These are phyloP conservation scores for Phyllostachys edulis DNA, from an alignment of 176 grass and related monocot species.

Conservation along the genomic window DNA sequence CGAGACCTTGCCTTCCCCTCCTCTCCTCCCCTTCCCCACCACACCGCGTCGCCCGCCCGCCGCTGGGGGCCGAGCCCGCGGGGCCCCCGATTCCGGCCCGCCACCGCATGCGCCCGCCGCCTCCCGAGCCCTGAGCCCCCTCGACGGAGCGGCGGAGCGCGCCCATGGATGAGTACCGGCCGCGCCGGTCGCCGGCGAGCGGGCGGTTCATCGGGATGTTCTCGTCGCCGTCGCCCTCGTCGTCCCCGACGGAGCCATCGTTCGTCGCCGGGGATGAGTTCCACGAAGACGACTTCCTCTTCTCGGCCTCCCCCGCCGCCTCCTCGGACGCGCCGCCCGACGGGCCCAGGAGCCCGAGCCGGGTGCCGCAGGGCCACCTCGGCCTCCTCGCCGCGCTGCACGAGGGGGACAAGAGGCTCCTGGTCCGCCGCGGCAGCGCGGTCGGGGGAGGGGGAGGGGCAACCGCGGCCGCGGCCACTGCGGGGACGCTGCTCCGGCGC, in stretches of 20 bases:
- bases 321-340: constrained; percentile 9
- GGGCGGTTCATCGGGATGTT: constrained; percentile 57
- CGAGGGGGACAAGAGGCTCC: constrained; percentile 46
- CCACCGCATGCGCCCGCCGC: constrained; percentile 27
- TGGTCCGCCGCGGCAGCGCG: constrained; percentile 25
- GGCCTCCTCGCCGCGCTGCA: constrained; percentile 60
- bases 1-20: neutral
- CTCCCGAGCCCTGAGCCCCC: constrained; percentile 2
- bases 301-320: constrained; percentile 26
- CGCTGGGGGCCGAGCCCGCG: constrained; percentile 1
- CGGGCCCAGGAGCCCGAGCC: constrained; percentile 9
- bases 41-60: neutral
- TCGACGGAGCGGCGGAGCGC: neutral
- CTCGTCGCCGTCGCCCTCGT: constrained; percentile 54
- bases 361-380: constrained; percentile 29
- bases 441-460: neutral
- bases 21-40: neutral
- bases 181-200: constrained; percentile 48
- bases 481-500: constrained; percentile 34
- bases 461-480: neutral
- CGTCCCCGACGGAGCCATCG: constrained; percentile 47
- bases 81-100: constrained; percentile 3
- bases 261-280: constrained; percentile 47
- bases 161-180: constrained; percentile 46
- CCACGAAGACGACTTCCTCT: constrained; percentile 56